Base-by-base conservation (phyloP, 1,284 basidiomycete species). In the Schizophyllum amplum region DNA sequence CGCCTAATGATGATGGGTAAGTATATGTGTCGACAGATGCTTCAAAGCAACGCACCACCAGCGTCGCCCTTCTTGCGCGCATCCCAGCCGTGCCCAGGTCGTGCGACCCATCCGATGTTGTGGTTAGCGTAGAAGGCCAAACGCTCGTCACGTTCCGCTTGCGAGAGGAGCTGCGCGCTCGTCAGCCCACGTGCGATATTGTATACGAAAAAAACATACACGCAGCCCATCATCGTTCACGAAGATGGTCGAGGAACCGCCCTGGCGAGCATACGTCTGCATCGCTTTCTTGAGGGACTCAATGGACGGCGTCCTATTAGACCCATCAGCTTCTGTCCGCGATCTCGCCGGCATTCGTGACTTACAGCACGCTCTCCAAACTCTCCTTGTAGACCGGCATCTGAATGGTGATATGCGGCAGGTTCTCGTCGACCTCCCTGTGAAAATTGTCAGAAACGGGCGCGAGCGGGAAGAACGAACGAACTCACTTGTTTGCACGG, bases 351-450 rank as follows among this genome's bases (percentile, higher is more conserved):
- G 47, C 21, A 49, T 47, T 24, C 20, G 24, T 52, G 26, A 73
- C 81, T 61, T 59, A 81, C 78, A 88, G 75, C 1, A 86, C 85
- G 20, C 74, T 71, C 15, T 78, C 74, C 25, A 84, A 71, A 59
- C 80, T 82, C 71, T 89, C 89, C 69, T 90, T 90, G 75, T 89
- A 92, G 24, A 91, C 88, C 0, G 90, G 90, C 81, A 92, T 85
- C 65, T 90, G 83, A 60, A 91, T 83, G 0, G 88, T 88, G 61
- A 91, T 77, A 64, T 90, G 89, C 4, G 88, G 88, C 0, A 90
- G 73, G 54, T 72, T 72, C 5, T 75, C 70, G 59, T 87, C 84
- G 6, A 83, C 75, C 21, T 22, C 48, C 48, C 48, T 50, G 48
- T 2, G 9, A 15, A 5, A 5, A 15, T 50, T 42, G 33, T 42